phyloP scores from a whole-genome alignment of 805 yeast genomes.

The Torulaspora quercuum region DNA sequence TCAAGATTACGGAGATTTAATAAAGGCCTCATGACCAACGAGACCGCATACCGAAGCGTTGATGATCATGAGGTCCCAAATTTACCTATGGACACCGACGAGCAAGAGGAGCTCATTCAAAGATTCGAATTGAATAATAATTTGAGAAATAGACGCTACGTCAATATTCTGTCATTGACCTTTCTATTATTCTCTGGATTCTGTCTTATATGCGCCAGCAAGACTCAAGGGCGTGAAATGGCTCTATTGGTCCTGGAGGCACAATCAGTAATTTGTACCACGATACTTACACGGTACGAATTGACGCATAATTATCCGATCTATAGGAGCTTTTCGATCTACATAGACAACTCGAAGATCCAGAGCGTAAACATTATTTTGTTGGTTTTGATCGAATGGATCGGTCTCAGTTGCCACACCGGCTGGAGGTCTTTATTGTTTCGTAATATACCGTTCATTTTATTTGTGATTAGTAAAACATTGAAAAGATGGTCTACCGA shows the following conservation, averaged over 20 bases:
- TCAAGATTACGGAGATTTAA: slow-evolving; percentile 27
- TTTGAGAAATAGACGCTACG: slow-evolving; percentile 19
- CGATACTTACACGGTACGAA: slow-evolving; percentile 29
- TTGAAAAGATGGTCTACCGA: slow-evolving; percentile 25
- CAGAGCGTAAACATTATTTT: slow-evolving; percentile 24
- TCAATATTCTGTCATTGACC: slow-evolving; percentile 21
- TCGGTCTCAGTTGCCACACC: slow-evolving; percentile 22
- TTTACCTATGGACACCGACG: slow-evolving; percentile 32
- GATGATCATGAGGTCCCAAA: slow-evolving; percentile 16
- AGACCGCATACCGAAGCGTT: slow-evolving; percentile 7
- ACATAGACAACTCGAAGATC: slow-evolving; percentile 21
- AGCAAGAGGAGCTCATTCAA: slow-evolving; percentile 34
- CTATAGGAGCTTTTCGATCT: slow-evolving; percentile 16
- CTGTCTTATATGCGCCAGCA: slow-evolving; percentile 25
- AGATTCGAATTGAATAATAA: slow-evolving; percentile 26
- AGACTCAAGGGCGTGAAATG: slow-evolving; percentile 13
- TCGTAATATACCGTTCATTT: slow-evolving; percentile 27
- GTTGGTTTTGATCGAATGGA: slow-evolving; percentile 29
- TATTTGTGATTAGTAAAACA: slow-evolving; percentile 21
- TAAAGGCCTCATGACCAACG: slow-evolving; percentile 13
- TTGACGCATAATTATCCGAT: slow-evolving; percentile 23
- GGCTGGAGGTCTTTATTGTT: slow-evolving; percentile 14
- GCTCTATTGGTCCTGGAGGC: slow-evolving; percentile 17
- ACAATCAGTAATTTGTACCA: slow-evolving; percentile 29
- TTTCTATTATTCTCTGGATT: slow-evolving; percentile 26